phyloP scores from a whole-genome alignment of 2,329 filamentous ascomycete species.

The Fusarium graminum region DNA sequence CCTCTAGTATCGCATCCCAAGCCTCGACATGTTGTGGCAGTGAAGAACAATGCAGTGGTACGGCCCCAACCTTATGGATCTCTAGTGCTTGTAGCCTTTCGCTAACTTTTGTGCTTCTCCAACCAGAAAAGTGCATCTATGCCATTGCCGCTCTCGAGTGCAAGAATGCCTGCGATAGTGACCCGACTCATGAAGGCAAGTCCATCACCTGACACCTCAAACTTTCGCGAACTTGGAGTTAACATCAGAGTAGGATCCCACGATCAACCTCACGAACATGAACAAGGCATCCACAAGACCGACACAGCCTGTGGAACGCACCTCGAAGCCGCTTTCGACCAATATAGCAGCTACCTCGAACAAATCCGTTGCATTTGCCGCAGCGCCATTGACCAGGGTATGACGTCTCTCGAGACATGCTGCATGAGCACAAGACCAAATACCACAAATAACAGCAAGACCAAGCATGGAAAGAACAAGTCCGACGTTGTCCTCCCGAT shows the following conservation, averaged over 20 bases:
- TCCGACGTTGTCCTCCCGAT: fast-evolving
- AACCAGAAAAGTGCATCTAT: conserved; percentile 26
- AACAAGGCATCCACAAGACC: background rate
- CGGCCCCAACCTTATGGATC: fast-evolving
- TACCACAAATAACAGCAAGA: background rate
- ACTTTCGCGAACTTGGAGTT: fast-evolving
- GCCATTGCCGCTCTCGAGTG: conserved; percentile 30
- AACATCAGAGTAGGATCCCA: conserved; percentile 4
- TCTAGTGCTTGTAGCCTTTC: fast-evolving
- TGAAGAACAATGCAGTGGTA: conserved; percentile 19
- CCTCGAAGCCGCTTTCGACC: conserved; percentile 51
- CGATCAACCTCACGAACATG: conserved; percentile 14
- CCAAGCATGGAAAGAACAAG: background rate
- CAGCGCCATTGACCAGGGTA: conserved; percentile 48
- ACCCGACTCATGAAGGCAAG: conserved; percentile 26
- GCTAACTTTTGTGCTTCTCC: fast-evolving
- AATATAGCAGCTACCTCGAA: conserved; percentile 54
- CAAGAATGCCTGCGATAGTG: conserved; percentile 20
- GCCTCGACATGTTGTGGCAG: conserved; percentile 15
- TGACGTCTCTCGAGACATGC: conserved; percentile 47
- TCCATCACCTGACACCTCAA: fast-evolving
- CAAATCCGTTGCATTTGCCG: conserved; percentile 56
- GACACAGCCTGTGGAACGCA: conserved; percentile 52
- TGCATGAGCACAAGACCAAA: conserved; percentile 30
- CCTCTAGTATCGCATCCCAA: background rate